These are phyloP conservation scores for Geosmithia putterillii DNA, from an alignment of 2,329 filamentous ascomycete genomes.

Conservation along the genomic window DNA sequence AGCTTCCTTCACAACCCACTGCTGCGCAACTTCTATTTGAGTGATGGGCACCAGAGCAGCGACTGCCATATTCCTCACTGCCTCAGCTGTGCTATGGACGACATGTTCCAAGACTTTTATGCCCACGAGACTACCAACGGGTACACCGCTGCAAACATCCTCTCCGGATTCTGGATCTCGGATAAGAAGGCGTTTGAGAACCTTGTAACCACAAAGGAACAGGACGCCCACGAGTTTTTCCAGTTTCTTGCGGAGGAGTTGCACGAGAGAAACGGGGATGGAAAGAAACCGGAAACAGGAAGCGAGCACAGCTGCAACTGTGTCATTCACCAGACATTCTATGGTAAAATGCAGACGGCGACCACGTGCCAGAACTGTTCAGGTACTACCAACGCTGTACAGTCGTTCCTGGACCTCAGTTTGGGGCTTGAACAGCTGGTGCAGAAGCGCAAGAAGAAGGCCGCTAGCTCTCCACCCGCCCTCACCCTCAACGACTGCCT, in stretches of 20 bases:
- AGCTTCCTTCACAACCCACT: slow-evolving; percentile 89
- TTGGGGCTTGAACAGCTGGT: slow-evolving; percentile 68
- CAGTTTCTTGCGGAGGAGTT: slow-evolving; percentile 89
- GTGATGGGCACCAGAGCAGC: slow-evolving; percentile 71
- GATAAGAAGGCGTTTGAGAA: slow-evolving; percentile 61
- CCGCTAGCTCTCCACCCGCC: slow-evolving; percentile 23
- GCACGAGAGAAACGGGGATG: slow-evolving; percentile 68
- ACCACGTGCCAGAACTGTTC: slow-evolving; percentile 84
- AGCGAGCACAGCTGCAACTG: slow-evolving; percentile 65
- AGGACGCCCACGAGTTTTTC: slow-evolving; percentile 96
- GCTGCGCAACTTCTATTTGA: slow-evolving; percentile 82
- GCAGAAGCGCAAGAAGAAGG: slow-evolving; percentile 50
- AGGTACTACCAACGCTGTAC: slow-evolving; percentile 69
- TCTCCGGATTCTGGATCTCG: slow-evolving; percentile 82
- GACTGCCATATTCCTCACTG: slow-evolving; percentile 57
- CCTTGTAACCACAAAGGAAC: slow-evolving; percentile 82
- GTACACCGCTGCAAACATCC: slow-evolving; percentile 79
- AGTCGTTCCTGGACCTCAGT: slow-evolving; percentile 85
- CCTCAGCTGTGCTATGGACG: slow-evolving; percentile 59
- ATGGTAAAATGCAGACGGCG: slow-evolving; percentile 79
- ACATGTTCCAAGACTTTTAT: slow-evolving; percentile 63
- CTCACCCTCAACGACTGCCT: slow-evolving; percentile 59
- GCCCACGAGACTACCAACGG: slow-evolving; percentile 70
- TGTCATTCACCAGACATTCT: slow-evolving; percentile 89
- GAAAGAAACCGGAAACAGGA: slow-evolving; percentile 46